These are phyloP conservation scores for Trichophyton rubrum DNA, from an alignment of 2,329 filamentous ascomycete species.

Conservation along the genomic window DNA sequence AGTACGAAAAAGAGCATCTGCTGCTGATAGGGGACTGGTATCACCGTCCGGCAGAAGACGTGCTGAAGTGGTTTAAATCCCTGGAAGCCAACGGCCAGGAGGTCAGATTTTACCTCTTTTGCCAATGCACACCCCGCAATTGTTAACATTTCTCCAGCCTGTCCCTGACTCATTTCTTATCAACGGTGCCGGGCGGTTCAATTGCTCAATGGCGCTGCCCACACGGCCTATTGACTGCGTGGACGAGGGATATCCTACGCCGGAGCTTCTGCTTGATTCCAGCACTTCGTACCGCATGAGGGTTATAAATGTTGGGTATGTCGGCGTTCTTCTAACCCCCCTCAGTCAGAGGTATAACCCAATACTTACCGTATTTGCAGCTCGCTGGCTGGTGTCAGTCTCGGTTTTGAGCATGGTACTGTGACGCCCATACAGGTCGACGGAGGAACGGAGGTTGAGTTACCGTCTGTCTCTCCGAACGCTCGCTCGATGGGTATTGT, in stretches of 20 bases:
- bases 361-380: constrained; percentile 13
- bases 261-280: constrained; percentile 18
- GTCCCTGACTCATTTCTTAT: constrained; percentile 38
- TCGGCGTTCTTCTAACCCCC: no score
- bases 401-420: constrained; percentile 22
- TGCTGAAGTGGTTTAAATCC: constrained; percentile 34
- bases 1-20: constrained; percentile 31
- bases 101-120: constrained; percentile 15
- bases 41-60: constrained; percentile 30
- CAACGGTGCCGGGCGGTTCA: constrained; percentile 36
- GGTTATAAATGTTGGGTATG: constrained; percentile 35
- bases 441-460: constrained; percentile 26
- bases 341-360: no score
- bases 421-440: constrained; percentile 32
- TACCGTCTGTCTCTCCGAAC: constrained; percentile 8
- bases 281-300: constrained; percentile 26
- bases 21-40: constrained; percentile 42
- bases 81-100: constrained; percentile 35
- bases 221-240: constrained; percentile 36
- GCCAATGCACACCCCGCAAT: not conserved
- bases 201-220: constrained; percentile 36
- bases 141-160: constrained; percentile 19
- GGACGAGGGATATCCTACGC: constrained; percentile 15
- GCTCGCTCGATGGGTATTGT: constrained; percentile 30
- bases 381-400: constrained; percentile 30